Base-by-base conservation (phyloP, 2,329 filamentous ascomycete species). In the Cadophora sp. region DNA sequence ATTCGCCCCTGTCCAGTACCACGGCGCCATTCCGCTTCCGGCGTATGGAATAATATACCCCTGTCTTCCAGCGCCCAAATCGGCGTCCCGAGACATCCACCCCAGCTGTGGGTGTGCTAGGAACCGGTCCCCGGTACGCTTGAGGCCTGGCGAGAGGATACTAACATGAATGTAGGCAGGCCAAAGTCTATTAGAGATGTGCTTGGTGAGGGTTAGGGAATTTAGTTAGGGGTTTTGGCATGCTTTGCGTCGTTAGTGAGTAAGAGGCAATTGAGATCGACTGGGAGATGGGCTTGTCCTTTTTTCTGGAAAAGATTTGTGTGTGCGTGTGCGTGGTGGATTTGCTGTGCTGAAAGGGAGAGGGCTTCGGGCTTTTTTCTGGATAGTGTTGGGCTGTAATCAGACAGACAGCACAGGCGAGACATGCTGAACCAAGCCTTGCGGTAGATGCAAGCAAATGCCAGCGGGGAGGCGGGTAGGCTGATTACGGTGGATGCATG, bases 1-100 rank as follows among this genome's bases (percentile, higher is more conserved):
- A 68, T 71, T 22, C 48, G 40, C 62, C 69, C 70, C 59, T 37
- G 64, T 53, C 12, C n/a, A 19, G 3, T 40, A 14, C 1, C 29
- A n/a, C 46, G 53, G 62, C 48, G 19, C 48, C 26, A 60, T 19
- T 22, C 61, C 55, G 14, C 16, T 48, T 59, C 22, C 37, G 34
- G 55, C 29, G 55, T 31, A 19, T 62, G 53, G 61, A 60, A 53
- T 40, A 16, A 16, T 19, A n/a, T 27, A 55, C 27, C 66, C 66
- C 46, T 65, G 62, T 43, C 62, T 59, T 46, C 37, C 51, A 43
- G 9, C 34, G 26, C 55, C 26, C 11, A 34, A 43, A 24, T 22
- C 55, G 24, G 19, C 62, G 27, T 12, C 40, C 31, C 48, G 46
- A 34, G 31, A 8, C 27, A 12, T 7, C 24, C 24, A 5, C 19